phyloP scores from a whole-genome alignment of 2,329 filamentous ascomycete species.

The Beauveria bassiana region DNA sequence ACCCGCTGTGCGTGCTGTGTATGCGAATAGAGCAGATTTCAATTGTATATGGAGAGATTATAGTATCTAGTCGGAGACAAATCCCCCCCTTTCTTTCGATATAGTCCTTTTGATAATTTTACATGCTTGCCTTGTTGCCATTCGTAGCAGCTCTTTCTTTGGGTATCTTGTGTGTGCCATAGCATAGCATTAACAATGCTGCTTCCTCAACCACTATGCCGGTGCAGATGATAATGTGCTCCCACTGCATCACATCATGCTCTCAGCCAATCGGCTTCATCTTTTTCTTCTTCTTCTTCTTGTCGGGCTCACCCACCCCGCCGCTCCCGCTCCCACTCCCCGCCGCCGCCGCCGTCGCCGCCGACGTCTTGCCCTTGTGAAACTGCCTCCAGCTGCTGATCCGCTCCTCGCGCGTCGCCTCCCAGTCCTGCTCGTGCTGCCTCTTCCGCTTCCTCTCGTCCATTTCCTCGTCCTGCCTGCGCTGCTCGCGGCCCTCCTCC shows the following conservation, averaged over 20 bases:
- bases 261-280: conserved; percentile 52
- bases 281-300: conserved; percentile 65
- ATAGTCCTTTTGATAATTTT: neutral
- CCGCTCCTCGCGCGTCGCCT: conserved; percentile 80
- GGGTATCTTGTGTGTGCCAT: conserved; percentile 4
- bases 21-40: conserved; percentile 2
- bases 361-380: conserved; percentile 59
- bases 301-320: conserved; percentile 24
- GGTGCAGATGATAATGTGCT: neutral
- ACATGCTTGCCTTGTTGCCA: neutral
- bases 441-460: conserved; percentile 77
- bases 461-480: conserved; percentile 75
- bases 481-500: conserved; percentile 87
- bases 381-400: conserved; percentile 94
- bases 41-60: conserved; percentile 8
- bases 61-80: conserved; percentile 7
- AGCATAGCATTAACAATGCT: neutral
- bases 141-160: neutral
- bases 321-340: neutral
- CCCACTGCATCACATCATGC: no score
- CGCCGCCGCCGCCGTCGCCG: neutral
- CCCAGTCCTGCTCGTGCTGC: conserved; percentile 92
- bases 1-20: neutral
- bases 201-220: neutral
- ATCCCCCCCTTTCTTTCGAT: neutral